Evolutionary conservation across 257 asterid species (phyloP), one percentile per base, ranked within the genome.

Genomic region (Rehmannia glutinosa): DNA sequence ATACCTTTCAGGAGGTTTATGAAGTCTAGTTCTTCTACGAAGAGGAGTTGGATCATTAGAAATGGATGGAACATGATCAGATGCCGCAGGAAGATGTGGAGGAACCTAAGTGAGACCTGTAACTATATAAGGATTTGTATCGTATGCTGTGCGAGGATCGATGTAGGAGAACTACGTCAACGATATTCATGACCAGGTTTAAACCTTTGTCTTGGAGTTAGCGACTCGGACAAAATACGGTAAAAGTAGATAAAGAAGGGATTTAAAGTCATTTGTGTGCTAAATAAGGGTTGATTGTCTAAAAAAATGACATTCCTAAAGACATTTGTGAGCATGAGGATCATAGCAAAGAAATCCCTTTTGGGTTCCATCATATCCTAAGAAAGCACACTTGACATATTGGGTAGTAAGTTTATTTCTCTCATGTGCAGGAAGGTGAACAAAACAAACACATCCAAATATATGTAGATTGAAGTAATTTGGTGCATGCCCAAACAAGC

Each of bases 371-470:
- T 16, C 21, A 23, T 20, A 61, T 1, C 35, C 36, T 12, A 61
- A 9, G 6, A 61, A 61, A 4, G 53, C 67, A 61, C 35, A 39
- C 21, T 15, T 13, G 1, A 28, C 61, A 11, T 2, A 54, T 7
- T 54, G 39, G 12, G 61, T 10, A 2, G 39, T 10, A 5, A 39
- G 53, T 20, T 61, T 61, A 10, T 39, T 52, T 2, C 38, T 52
- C 4, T 61, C 51, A 12, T 21, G 36, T 0, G 67, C 2, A 38
- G 53, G 68, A 1, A 62, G 15, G 13, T 62, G 53, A 8, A 62
- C 27, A n/a, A n/a, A n/a, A n/a, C 6, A 36, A 35, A 41, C 64
- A 54, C 73, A 67, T 10, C 64, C 24, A 68, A 54, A 69, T 21
- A 58, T 57, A 8, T 69, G 67, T 3, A 57, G 0, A 4, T n/a